Evolutionary conservation across 2,329 filamentous ascomycete species (phyloP), one percentile per base, ranked within the genome.

Genomic region (Aureobasidium sp.): DNA sequence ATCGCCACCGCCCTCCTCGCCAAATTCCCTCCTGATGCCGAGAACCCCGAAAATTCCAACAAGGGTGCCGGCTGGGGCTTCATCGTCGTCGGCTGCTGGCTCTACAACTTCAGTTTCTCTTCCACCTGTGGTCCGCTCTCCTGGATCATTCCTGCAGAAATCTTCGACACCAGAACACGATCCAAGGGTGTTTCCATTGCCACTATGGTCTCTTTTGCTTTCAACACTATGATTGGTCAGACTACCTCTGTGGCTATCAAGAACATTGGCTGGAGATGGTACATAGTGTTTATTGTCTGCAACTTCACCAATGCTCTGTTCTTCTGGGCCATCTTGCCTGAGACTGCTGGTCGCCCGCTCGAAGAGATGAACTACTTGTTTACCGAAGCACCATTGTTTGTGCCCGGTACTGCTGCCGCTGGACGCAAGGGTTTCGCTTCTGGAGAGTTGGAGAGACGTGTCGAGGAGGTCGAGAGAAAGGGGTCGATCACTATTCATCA

Each of bases 41-140:
- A 30, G 5, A 68, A 66, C 6, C 70, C 66, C 0, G 22, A 12
- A 12, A 69, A 66, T 0, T 70, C 55, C 57, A 67, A 66, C 54
- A 80, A 80, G 55, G 69, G 68, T 35, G 71, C 73, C 4, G 84
- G 84, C 1, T 88, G 84, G 83, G 85, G 80, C 1, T 91, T 90
- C 68, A 90, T 90, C 57, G 78, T 82, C 61, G 77, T 82, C 62
- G 76, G 80, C 61, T 90, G 86, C 1, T 90, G 86, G 86, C 65
- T 87, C 1, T 90, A 88, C 75, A 90, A 90, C 70, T 85, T 89
- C 71, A 84, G 77, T 37, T 90, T 88, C 74, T 84, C 78, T 3
- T 77, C 78, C 29, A 85, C 84, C 2, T 86, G 83, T 55, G 86
- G 86, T 19, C 85, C 86, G 0, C 69, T 89, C 1, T 75, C 78